Percentiles rank a stretch among this genome's conserved stretches.
Conservation (phyloP, 192 early-diverging fungal genomes). For the Gryganskiella cystojenkinii region DNA sequence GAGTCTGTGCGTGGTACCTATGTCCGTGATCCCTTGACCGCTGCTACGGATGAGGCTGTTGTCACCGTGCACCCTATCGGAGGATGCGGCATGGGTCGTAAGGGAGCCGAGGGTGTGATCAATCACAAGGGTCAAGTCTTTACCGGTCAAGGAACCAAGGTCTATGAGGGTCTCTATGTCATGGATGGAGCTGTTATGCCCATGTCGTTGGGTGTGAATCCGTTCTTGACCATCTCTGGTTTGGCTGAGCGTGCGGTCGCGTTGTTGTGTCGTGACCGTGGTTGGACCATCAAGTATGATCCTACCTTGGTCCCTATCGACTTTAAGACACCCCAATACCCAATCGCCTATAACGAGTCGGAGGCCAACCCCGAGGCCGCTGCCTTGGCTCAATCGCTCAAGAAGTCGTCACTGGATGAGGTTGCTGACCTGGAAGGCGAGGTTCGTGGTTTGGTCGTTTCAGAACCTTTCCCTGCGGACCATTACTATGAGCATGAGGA, state of each 20-base stretch:
- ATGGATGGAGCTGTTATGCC: slow-evolving; percentile 61
- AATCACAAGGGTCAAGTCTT: slow-evolving; percentile 64
- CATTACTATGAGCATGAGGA: not conserved
- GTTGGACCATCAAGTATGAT: slow-evolving; percentile 55
- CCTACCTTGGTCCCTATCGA: slow-evolving; percentile 38
- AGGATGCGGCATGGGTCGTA: slow-evolving; percentile 53
- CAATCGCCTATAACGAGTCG: slow-evolving; percentile 30
- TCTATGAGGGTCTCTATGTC: slow-evolving; percentile 59
- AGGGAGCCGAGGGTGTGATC: slow-evolving; percentile 50
- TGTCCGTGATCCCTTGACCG: slow-evolving; percentile 49
- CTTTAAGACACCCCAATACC: slow-evolving; percentile 50
- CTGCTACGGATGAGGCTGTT: slow-evolving; percentile 36
- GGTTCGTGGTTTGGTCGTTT: slow-evolving; percentile 32
- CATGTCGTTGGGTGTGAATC: slow-evolving; percentile 60
- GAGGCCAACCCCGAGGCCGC: slow-evolving; percentile 16
- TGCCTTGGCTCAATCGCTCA: slow-evolving; percentile 29
- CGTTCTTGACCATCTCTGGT: slow-evolving; percentile 59
- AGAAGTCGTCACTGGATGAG: slow-evolving; percentile 24
- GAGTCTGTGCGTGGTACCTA: slow-evolving; percentile 39
- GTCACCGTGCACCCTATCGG: slow-evolving; percentile 63
- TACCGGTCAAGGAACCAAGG: slow-evolving; percentile 43
- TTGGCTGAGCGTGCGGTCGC: slow-evolving; percentile 55
- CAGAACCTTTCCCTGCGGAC: slow-evolving; percentile 31
- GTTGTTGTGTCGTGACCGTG: slow-evolving; percentile 44
- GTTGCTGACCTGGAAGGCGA: slow-evolving; percentile 19